Evolutionary conservation across 1,284 basidiomycete genomes (phyloP), one percentile per base, ranked within the genome.

Genomic region (Ganoderma lingzhi): DNA sequence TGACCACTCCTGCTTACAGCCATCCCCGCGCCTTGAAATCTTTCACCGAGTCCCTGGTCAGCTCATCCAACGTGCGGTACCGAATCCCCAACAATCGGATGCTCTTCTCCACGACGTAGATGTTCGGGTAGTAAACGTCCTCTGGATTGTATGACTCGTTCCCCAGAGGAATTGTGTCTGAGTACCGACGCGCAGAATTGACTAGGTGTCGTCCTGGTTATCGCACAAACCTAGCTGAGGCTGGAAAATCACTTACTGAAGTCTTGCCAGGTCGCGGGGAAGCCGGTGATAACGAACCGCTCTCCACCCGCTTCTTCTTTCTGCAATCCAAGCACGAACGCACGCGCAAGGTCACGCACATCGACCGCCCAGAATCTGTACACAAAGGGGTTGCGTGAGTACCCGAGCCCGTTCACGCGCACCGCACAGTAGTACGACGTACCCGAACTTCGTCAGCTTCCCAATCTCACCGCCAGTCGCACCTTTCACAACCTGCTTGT

Each of bases 271-370:
- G 61, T 71, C 62, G 64, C 77, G 0, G 64, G 48, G 2, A 83
- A 87, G 10, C 73, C 78, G 35, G 77, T 77, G 48, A 84, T 70
- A 71, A 90, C 84, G 74, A 91, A 87, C 0, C 93, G 82, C 73
- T 93, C 79, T 0, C 87, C 88, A 4, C 85, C 86, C 0, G 91
- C 91, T 17, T 84, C 84, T 8, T 82, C 78, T 41, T 83, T 82
- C 41, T 84, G 81, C 2, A 91, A 79, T 0, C 89, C 86, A 10
- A 83, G 81, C 10, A 85, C 80, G 71, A 92, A 89, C 0, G 86
- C 88, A 4, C 82, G 78, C 0, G 87, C 90, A n/a, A 92, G 80
- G 74, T 91, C 89, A n/a, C 89, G 83, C 1, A 91, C 90, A 70
- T 91, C 88, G 44, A 90, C 84, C 14, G 23, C 10, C n/a, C 37